Conservation (phyloP, 352 stramenopile species). For the Thalassiosira ordinaria region DNA sequence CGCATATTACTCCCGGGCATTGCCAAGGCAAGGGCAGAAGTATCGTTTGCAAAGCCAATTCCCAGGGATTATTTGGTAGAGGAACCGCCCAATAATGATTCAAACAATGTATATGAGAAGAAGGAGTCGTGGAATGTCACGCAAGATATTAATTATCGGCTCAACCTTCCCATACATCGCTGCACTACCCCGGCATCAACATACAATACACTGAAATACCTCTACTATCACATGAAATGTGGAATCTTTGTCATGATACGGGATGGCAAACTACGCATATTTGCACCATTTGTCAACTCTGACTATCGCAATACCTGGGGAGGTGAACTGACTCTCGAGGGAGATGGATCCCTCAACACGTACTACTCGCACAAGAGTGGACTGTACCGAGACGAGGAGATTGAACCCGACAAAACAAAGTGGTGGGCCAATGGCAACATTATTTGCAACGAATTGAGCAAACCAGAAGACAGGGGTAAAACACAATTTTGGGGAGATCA, state of each 20-base stretch:
- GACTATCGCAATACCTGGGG: conserved; percentile 97
- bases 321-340: conserved; percentile 91
- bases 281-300: conserved; percentile 96
- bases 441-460: conserved; percentile 96
- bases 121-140: conserved; percentile 61
- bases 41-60: conserved; percentile 59
- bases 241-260: conserved; percentile 99
- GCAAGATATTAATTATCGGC: conserved; percentile 84
- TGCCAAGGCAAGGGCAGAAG: conserved; percentile 73
- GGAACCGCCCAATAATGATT: conserved; percentile 41
- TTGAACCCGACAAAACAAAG: conserved; percentile 87
- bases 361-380: conserved; percentile 91
- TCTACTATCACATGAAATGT: conserved; percentile 98
- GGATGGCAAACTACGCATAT: conserved; percentile 93
- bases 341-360: conserved; percentile 88
- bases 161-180: conserved; percentile 94
- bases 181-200: conserved; percentile 88
- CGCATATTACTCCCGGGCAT: conserved; percentile 76
- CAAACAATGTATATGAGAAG: conserved; percentile 76
- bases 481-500: conserved; percentile 97
- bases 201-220: conserved; percentile 95
- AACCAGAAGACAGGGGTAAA: conserved; percentile 89
- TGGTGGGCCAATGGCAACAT: conserved; percentile 99
- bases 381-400: conserved; percentile 83
- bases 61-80: conserved; percentile 64